These are phyloP conservation scores for Aspergillus spinulosporus DNA, from an alignment of 2,329 filamentous ascomycete species.

Conservation along the genomic window DNA sequence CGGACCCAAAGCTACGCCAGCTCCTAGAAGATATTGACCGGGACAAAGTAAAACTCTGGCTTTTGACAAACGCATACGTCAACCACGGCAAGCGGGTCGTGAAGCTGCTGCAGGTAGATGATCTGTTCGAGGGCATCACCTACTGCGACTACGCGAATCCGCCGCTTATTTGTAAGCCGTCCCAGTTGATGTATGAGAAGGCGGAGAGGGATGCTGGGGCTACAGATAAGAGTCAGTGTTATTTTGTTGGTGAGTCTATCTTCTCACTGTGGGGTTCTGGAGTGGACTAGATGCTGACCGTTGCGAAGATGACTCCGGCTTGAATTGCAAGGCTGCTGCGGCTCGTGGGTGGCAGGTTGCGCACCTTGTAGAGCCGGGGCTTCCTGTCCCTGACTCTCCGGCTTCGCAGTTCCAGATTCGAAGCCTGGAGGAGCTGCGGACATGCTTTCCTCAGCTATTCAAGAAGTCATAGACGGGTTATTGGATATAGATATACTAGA, in stretches of 20 bases:
- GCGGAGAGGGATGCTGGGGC: constrained; percentile 83
- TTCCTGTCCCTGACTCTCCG: constrained; percentile 62
- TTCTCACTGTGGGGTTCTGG: not conserved
- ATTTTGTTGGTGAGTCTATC: constrained; percentile 75
- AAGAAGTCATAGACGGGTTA: constrained; percentile 46
- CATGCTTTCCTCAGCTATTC: constrained; percentile 82
- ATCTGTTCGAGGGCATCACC: constrained; percentile 91
- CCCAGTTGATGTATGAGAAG: constrained; percentile 78
- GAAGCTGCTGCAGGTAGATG: constrained; percentile 74
- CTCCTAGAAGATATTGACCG: constrained; percentile 81
- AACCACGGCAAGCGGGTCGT: constrained; percentile 84
- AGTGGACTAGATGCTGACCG: constrained; percentile 17
- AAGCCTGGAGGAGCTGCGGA: constrained; percentile 71
- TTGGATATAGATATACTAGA: not conserved
- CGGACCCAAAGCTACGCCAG: constrained; percentile 70
- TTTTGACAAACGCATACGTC: constrained; percentile 94
- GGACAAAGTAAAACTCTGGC: constrained; percentile 82
- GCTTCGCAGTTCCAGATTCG: constrained; percentile 75
- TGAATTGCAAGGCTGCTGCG: constrained; percentile 76
- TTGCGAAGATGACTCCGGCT: constrained; percentile 70
- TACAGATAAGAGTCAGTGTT: constrained; percentile 69
- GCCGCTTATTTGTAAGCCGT: constrained; percentile 83
- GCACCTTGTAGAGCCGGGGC: constrained; percentile 78
- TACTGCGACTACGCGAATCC: constrained; percentile 82
- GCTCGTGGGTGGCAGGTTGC: constrained; percentile 81